Evolutionary conservation across 805 yeast genomes (phyloP), one percentile per base, ranked within the genome.

Genomic region (Candida awuae): DNA sequence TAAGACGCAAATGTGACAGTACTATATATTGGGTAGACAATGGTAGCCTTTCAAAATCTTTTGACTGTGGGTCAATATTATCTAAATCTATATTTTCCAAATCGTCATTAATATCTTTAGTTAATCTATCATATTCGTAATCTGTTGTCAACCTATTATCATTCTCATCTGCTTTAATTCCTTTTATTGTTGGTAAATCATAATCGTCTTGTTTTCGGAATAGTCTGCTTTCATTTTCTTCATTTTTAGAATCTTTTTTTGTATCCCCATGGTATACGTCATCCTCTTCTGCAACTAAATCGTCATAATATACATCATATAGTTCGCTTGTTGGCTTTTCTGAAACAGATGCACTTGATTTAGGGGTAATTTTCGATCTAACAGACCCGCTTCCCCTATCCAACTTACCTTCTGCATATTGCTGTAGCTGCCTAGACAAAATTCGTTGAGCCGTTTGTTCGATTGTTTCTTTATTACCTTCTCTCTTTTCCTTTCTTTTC

Each of bases 11-110:
- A 43, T 84, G 85, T 8, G 92, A 84, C 10, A 92, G 62, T 4
- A 86, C 75, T 73, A 87, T 85, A 55, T 92, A 92, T 55, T 87
- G 96, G 0, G 95, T 79, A 0, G 87, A 74, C 35, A 80, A 63
- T 0, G 98, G 95, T n/a, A 92, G 63, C 16, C 69, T 68, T 10
- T 70, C 67, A 54, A 92, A 92, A 46, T 84, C 87, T 17, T 72
- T 62, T 0, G 97, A 87, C 4, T 77, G 71, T 8, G 96, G 95
- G 55, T 92, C 95, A 19, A 92, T 75, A 1, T 75, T 65, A 45
- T 82, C 81, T 34, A 83, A 63, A 57, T 79, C 82, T 16, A 84
- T 62, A 1, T 80, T 84, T 39, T 78, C 84, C 8, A 87, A 70
- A 25, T 76, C 80, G 37, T 68, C 68, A 28, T 76, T 74, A 28